A percentile compares a stretch with the other conserved stretches of the same genome.
Evolutionary conservation across 2,329 filamentous ascomycete genomes (phyloP).

Genomic region (Alternaria sp.): DNA sequence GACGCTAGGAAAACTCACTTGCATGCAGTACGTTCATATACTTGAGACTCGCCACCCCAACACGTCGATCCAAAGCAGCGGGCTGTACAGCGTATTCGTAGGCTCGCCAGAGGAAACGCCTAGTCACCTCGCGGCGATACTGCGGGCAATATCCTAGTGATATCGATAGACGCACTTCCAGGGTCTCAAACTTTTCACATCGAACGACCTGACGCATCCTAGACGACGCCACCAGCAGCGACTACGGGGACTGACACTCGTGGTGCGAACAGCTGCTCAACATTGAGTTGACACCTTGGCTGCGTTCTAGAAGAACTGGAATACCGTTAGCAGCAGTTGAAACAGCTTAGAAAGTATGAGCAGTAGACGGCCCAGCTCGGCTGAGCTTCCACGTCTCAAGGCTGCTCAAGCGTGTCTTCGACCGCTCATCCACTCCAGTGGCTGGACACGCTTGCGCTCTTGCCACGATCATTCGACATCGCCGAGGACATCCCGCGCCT

Average conservation of each 20-base stretch:
- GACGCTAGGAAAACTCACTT: background rate
- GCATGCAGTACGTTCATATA: background rate
- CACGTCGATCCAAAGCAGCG: background rate
- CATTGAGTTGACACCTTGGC: background rate
- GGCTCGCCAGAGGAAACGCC: background rate
- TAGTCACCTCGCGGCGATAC: background rate
- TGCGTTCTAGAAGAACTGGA: background rate
- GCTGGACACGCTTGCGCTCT: background rate
- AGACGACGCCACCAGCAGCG: background rate
- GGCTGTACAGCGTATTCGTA: background rate
- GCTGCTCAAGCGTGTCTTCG: background rate
- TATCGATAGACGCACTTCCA: background rate
- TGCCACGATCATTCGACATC: background rate
- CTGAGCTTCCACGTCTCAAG: background rate
- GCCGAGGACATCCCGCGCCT: background rate
- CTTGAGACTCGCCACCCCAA: background rate
- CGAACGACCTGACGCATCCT: background rate
- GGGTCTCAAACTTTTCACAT: slow-evolving; percentile 4
- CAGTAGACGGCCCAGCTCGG: background rate
- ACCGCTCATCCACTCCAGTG: background rate
- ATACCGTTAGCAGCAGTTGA: background rate
- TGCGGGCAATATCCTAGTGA: slow-evolving; percentile 1
- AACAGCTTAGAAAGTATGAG: background rate
- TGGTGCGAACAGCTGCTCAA: background rate
- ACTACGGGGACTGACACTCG: background rate